Conservation (phyloP, 2,329 filamentous ascomycete species). For the Colletotrichum lini region DNA sequence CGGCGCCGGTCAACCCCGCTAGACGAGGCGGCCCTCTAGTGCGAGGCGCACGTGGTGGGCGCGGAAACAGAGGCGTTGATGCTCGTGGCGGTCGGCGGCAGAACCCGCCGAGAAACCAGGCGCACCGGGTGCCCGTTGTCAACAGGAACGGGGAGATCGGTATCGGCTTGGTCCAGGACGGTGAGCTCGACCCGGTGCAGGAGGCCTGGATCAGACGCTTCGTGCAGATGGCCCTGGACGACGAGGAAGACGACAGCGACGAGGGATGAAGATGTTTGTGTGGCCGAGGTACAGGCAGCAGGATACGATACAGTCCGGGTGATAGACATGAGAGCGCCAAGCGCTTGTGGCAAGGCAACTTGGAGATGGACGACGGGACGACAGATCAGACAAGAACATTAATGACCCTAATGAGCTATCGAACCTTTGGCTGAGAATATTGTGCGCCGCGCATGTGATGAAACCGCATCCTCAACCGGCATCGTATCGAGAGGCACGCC, state of each 20-base stretch:
- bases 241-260: conserved; percentile 66
- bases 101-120: conserved; percentile 48
- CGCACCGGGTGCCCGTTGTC: conserved; percentile 44
- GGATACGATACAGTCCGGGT: background rate
- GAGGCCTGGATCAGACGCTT: conserved; percentile 69
- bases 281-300: background rate
- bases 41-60: conserved; percentile 49
- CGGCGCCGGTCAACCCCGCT: conserved; percentile 47
- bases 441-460: background rate
- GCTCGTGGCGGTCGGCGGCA: conserved; percentile 47
- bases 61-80: conserved; percentile 49
- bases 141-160: conserved; percentile 16
- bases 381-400: background rate
- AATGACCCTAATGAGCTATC: background rate
- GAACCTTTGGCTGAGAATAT: background rate
- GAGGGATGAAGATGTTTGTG: conserved; percentile 49
- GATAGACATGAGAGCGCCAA: background rate
- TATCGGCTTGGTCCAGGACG: conserved; percentile 31
- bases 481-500: background rate
- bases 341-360: background rate
- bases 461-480: background rate
- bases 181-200: conserved; percentile 61
- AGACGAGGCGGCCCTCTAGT: conserved; percentile 40
- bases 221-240: conserved; percentile 67
- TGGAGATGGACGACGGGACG: background rate